Conservation (phyloP, 2,329 filamentous ascomycete genomes). For the Anisogramma anomala region DNA sequence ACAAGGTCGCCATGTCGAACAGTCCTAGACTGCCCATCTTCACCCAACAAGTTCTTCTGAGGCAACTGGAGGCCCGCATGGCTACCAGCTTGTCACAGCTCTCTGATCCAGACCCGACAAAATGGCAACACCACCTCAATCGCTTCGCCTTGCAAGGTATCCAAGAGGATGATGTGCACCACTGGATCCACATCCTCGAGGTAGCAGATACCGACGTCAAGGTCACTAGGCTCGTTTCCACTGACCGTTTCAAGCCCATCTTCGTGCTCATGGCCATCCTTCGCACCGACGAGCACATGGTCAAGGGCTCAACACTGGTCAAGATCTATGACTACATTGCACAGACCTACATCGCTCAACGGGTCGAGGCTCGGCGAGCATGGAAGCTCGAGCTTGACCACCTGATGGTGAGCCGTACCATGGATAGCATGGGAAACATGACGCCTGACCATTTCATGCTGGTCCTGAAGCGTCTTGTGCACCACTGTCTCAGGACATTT, state of each 20-base stretch:
- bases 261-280: conserved; percentile 29
- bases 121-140: conserved; percentile 24
- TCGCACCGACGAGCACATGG: conserved; percentile 24
- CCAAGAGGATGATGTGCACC: conserved; percentile 24
- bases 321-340: conserved; percentile 25
- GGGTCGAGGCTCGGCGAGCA: background rate
- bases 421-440: conserved; percentile 18
- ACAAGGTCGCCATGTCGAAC: conserved; percentile 14
- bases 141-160: conserved; percentile 24
- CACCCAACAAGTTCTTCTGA: conserved; percentile 18
- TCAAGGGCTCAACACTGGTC: conserved; percentile 21
- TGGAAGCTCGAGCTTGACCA: conserved; percentile 2
- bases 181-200: conserved; percentile 32
- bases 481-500: conserved; percentile 22
- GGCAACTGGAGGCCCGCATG: conserved; percentile 15
- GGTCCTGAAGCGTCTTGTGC: conserved; percentile 19
- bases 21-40: conserved; percentile 20
- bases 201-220: conserved; percentile 25
- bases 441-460: conserved; percentile 17
- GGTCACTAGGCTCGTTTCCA: conserved; percentile 25
- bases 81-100: conserved; percentile 15
- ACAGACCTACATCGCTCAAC: conserved; percentile 15
- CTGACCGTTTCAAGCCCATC: conserved; percentile 25
- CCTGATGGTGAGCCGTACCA: conserved; percentile 11
- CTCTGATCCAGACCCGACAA: conserved; percentile 16